Evolutionary conservation across 129 eudicot genomes (phyloP).

Genomic region (Chrysanthemum seticuspe): DNA sequence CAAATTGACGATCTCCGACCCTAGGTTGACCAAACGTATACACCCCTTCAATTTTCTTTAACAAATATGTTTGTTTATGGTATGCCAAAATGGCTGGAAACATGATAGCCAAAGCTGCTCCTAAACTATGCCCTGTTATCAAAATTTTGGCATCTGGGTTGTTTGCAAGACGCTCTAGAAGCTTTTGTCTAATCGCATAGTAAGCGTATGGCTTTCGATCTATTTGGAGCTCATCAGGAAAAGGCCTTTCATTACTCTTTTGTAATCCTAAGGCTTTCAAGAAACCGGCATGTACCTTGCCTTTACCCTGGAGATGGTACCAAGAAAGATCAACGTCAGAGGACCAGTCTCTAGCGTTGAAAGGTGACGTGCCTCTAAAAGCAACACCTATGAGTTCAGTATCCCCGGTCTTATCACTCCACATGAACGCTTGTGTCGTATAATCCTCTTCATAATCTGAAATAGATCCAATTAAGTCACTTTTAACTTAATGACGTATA

Average conservation of each 20-base stretch:
- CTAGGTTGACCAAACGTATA: conserved; percentile 78
- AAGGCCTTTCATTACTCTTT: conserved; percentile 43
- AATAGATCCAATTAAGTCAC: not conserved
- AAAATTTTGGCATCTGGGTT: conserved; percentile 42
- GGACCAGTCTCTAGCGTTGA: conserved; percentile 56
- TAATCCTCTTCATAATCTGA: conserved; percentile 41
- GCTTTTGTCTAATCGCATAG: conserved; percentile 36
- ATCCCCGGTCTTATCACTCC: conserved; percentile 30
- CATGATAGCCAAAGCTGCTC: conserved; percentile 52
- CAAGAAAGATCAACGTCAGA: conserved; percentile 66
- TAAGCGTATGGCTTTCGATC: conserved; percentile 35
- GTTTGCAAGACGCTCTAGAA: conserved; percentile 25
- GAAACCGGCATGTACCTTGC: conserved; percentile 77
- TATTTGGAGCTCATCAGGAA: conserved; percentile 30
- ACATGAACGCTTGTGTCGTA: conserved; percentile 59
- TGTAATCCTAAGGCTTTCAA: conserved; percentile 72
- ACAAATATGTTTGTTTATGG: conserved; percentile 35
- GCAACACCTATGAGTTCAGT: conserved; percentile 55
- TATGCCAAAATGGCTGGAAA: conserved; percentile 52
- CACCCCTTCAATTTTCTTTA: conserved; percentile 50
- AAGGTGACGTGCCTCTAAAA: conserved; percentile 68
- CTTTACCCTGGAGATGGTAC: conserved; percentile 42
- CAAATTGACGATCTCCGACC: conserved; percentile 60
- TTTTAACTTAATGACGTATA: too few species aligned
- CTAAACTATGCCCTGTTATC: conserved; percentile 70